Conservation (phyloP, 176 grass and related monocot genomes). For the Rhipidocladum racemiflorum region DNA sequence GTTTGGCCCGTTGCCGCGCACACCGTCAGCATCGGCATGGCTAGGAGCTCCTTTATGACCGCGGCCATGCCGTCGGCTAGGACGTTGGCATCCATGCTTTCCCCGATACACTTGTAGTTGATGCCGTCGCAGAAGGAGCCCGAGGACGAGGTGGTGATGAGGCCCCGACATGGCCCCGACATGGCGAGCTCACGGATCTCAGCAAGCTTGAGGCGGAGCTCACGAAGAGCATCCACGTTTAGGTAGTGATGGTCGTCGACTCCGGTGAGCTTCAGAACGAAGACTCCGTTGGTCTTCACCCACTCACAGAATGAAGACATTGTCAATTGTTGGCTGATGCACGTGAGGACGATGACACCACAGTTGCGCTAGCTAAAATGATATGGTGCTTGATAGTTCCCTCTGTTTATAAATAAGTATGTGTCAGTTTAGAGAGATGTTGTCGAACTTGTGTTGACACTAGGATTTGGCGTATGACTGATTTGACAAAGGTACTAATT, state of each 20-base stretch:
- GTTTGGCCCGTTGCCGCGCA: not conserved
- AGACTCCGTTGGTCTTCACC: not conserved
- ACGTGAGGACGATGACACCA: no score
- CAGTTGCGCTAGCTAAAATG: no score
- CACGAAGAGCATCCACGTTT: not conserved
- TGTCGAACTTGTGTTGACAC: no score
- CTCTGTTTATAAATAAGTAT: no score
- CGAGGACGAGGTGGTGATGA: constrained; percentile 1
- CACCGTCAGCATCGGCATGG: constrained; percentile 17
- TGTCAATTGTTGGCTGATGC: not conserved
- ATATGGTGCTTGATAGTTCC: no score
- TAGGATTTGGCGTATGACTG: no score
- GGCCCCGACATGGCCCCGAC: not conserved
- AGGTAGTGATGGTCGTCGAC: not conserved
- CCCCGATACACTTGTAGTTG: not conserved
- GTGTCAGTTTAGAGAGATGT: no score
- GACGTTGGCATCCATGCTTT: not conserved
- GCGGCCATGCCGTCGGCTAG: not conserved
- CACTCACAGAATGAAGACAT: not conserved
- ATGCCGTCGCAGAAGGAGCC: constrained; percentile 25
- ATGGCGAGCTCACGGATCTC: not conserved
- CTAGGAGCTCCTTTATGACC: not conserved
- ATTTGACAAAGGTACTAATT: no score
- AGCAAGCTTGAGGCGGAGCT: not conserved
- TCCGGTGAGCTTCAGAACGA: not conserved